Conservation (phyloP, 352 stramenopile genomes). For the Phytopythium litorale region DNA sequence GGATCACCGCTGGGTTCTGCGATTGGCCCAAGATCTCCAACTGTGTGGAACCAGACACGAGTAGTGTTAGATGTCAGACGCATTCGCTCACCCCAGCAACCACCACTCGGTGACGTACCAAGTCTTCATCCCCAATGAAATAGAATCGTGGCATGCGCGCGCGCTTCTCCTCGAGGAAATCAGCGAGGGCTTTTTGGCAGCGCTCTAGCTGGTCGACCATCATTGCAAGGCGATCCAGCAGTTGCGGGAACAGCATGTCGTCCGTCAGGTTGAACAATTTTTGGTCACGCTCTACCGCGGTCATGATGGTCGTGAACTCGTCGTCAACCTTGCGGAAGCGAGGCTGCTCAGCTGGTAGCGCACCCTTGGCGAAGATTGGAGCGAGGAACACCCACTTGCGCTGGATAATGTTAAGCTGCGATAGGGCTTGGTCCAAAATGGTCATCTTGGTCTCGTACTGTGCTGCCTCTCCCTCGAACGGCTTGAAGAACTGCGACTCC, state of each 20-base stretch:
- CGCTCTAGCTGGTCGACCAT: constrained; percentile 94
- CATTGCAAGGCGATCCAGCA: constrained; percentile 68
- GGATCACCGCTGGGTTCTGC: constrained; percentile 91
- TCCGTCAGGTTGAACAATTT: constrained; percentile 93
- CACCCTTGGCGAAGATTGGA: constrained; percentile 94
- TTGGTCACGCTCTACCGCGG: constrained; percentile 74
- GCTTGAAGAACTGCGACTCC: constrained; percentile 95
- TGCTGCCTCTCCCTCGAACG: constrained; percentile 89
- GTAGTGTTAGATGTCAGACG: neutral
- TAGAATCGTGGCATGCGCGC: constrained; percentile 94
- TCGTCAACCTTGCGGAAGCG: constrained; percentile 93
- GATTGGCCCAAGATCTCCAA: constrained; percentile 94
- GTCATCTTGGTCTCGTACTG: constrained; percentile 91
- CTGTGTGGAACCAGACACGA: neutral
- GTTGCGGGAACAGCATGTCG: constrained; percentile 86
- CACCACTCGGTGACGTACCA: constrained; percentile 21
- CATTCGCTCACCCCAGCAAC: neutral
- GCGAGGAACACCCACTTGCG: constrained; percentile 97
- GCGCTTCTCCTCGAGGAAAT: constrained; percentile 95
- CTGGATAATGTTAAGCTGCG: constrained; percentile 90
- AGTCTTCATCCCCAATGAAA: constrained; percentile 95
- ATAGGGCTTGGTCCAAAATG: constrained; percentile 75
- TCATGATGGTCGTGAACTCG: constrained; percentile 94
- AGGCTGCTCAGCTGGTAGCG: constrained; percentile 87
- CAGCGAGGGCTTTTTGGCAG: constrained; percentile 91